Base-by-base conservation (phyloP, 495 filamentous ascomycete genomes). In the Clavariopsis aquatica region DNA sequence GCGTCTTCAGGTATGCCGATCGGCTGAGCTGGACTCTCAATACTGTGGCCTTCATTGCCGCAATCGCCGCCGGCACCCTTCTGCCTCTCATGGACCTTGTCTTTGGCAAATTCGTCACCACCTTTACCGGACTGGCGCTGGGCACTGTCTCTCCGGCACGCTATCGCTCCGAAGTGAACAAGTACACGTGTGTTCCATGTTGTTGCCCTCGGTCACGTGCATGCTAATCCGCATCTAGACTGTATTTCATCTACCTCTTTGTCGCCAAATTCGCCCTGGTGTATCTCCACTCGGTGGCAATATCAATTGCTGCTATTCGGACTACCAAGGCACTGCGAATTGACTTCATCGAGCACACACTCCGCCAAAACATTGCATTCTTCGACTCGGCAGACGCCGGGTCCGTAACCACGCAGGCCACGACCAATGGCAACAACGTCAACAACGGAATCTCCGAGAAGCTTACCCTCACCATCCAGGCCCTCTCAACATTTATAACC, bases 371-470 rank as follows among this genome's bases (percentile, higher is more conserved):
- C 75, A 90, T 96, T 71, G 92, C 85, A 52, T 96, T 91, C 73
- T 96, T 95, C 74, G 92, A 96, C 70, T 91, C 90, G 68, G 82
- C 93, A n/a, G 92, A 92, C 51, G 89, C 90, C 27, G 92, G 92
- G 62, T 91, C 94, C 76, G 89, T 96, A 64, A 94, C 92, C 0
- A 95, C 92, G 0, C 87, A 91, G 57, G 94, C 95, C 70, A 96
- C 92, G 0, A 84, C 70, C 63, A 43, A 90, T 53, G 63, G 96
- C 74, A 94, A 90, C 47, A 77, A 79, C 60, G 56, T 76, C 4
- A 72, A 73, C 68, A 28, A 24, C 23, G 62, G 62, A 1, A 65
- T 65, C n/a, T 81, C 38, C 73, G 82, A 60, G 75, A 80, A 38
- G 78, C 71, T 65, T 1, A 47, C 62, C 3, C 70, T 82, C 17